Percentiles rank a stretch among this genome's conserved stretches.
Evolutionary conservation across 441 rosid genomes (phyloP).

Genomic region (Aleurites moluccanus): DNA sequence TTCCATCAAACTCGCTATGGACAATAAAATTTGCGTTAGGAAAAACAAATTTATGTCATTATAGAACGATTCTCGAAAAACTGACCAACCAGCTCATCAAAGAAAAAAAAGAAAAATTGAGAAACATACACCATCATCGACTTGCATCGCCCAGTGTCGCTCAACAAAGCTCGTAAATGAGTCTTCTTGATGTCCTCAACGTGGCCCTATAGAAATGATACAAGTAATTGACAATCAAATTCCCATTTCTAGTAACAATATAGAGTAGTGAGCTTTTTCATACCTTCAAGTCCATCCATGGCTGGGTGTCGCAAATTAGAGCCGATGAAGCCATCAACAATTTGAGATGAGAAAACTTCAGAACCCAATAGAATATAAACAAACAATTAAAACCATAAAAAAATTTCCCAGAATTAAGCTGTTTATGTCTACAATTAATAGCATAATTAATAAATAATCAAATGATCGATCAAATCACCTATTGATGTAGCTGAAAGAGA

Average conservation of each 20-base stretch:
- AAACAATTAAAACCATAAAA: too few relatives aligned
- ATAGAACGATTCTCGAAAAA: not conserved
- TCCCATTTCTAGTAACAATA: not conserved
- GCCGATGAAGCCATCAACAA: slow-evolving; percentile 61
- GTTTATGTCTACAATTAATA: not conserved
- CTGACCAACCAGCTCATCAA: not conserved
- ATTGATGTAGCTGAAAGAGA: not conserved
- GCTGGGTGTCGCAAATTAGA: slow-evolving; percentile 60
- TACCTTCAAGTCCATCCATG: slow-evolving; percentile 88
- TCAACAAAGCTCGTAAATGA: slow-evolving; percentile 80
- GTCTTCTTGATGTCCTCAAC: slow-evolving; percentile 71
- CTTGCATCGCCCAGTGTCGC: slow-evolving; percentile 62
- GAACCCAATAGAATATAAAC: too few relatives aligned
- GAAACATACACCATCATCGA: slow-evolving; percentile 70
- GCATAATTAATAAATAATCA: not conserved
- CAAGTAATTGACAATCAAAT: not conserved
- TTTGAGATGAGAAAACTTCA: too few relatives aligned
- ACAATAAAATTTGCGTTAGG: slow-evolving; percentile 12
- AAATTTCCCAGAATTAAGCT: not conserved
- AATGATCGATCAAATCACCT: not conserved
- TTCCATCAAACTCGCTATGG: slow-evolving; percentile 70
- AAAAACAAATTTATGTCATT: not conserved
- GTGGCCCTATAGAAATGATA: slow-evolving; percentile 45
- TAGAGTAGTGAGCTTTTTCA: not conserved
- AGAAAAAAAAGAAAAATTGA: not conserved